Evolutionary conservation across 208 protist species (phyloP), one percentile per base, ranked within the genome.

Genomic region (Leishmania mexicana): DNA sequence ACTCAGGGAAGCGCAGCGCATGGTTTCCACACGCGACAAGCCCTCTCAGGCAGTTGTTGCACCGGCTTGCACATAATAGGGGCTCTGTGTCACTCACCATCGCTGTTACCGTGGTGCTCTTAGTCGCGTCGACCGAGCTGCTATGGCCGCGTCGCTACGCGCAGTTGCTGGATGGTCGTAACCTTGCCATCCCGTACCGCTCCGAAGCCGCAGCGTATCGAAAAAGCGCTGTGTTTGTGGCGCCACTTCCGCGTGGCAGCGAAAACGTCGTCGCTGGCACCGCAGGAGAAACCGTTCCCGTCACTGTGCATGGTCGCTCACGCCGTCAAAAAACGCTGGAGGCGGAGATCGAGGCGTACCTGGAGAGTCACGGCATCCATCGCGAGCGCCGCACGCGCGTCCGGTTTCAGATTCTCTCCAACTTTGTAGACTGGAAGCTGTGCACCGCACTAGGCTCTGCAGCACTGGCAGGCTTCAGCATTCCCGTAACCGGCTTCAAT

Each of bases 381-480:
- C 53, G n/a, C 8, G 73, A 83, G 13, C 78, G 83, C 38, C 79
- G 45, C 2, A 19, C 68, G 13, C 83, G 79, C 35, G 68, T 80
- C 0, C 78, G 78, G 65, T 83, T 87, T 53, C 84, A 77, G 7
- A 75, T 81, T 28, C 42, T 81, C 40, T 85, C 82, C 5, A 88
- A 81, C 75, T 54, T 49, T 15, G 75, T 88, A 11, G 75, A 83
- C 19, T 82, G 79, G 76, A 83, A 70, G 47, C 71, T 84, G 11
- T 88, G 85, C 79, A 86, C 79, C 5, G 54, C 83, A 3, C 54
- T 87, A 31, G 86, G 83, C 19, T 81, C 86, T 10, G 86, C 86
- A 38, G 74, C 81, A 17, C 80, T 89, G n/a, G 73, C 49, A 10
- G 86, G 83, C 42, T 64, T 85, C 40, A 83, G 79, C 83, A 38